Evolutionary conservation across 495 filamentous ascomycete genomes (phyloP), one percentile per base, ranked within the genome.

Genomic region (Cercophora samala): DNA sequence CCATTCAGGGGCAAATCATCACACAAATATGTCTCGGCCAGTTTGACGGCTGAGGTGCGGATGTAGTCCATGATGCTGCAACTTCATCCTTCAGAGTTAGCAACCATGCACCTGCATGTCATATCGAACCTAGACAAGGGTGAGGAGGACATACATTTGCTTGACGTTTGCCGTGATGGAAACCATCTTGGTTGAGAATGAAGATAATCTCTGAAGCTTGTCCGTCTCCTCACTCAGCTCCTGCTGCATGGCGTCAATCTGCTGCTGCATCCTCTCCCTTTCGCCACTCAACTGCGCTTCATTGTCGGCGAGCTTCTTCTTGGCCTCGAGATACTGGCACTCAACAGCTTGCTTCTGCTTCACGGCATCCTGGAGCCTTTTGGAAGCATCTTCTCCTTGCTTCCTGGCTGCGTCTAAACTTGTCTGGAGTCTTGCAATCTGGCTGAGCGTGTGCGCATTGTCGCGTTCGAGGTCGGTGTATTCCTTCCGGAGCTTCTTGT

Each of bases 11-110:
- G 37, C 15, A 46, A 13, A 13, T 46, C 37, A 46, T 46, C 37
- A 17, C 37, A 46, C 5, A 46, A 17, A 9, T 64, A 68, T 0
- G 22, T 21, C 4, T 66, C 64, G 0, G 68, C 68, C 22, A 74
- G 53, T 8, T 3, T 29, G 29, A 42, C 32, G 0, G 70, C 70
- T 3, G 56, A 64, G 13, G 13, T 17, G n/a, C 61, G 69, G 0
- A 74, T 26, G 22, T 21, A 42, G 23, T 25, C 29, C 37, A 74
- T 54, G 1, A 21, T 46, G 13, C 37, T 46, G 37, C 37, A 46
- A 46, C 37, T 46, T 46, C 15, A 17, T 13, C 37, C 37, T 17
- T 46, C 37, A 18, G 1, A 46, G 37, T 46, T 46, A 46, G 37
- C 37, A 17, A 13, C 11, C 15, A 13, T n/a, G n/a, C n/a, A n/a